Evolutionary conservation across 495 filamentous ascomycete genomes (phyloP).

Genomic region (Penicillium parvum): DNA sequence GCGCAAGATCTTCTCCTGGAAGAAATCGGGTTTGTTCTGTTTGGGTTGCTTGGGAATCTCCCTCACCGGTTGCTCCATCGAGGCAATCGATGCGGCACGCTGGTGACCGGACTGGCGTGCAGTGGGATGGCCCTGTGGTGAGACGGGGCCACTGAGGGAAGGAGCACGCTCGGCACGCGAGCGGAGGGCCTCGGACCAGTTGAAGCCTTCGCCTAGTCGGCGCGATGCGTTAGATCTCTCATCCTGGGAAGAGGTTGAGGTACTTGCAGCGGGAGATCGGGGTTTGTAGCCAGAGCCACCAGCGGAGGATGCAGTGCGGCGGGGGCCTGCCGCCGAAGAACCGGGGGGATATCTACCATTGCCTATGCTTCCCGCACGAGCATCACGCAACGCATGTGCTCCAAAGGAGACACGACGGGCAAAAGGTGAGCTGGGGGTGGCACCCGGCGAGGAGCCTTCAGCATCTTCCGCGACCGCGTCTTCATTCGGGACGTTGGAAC

Average conservation of each 20-base stretch:
- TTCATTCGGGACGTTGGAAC: slow-evolving; percentile 72
- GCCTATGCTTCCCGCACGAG: slow-evolving; percentile 46
- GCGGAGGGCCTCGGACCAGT: slow-evolving; percentile 92
- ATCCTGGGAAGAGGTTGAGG: slow-evolving; percentile 33
- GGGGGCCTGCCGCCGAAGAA: slow-evolving; percentile 21
- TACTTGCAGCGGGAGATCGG: slow-evolving; percentile 35
- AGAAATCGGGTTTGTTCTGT: slow-evolving; percentile 75
- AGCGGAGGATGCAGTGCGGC: slow-evolving; percentile 18
- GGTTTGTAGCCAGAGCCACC: neutral
- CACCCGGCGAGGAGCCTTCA: slow-evolving; percentile 46
- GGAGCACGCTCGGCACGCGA: slow-evolving; percentile 80
- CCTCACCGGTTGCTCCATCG: slow-evolving; percentile 62
- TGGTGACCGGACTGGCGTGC: slow-evolving; percentile 37
- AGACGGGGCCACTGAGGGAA: slow-evolving; percentile 48
- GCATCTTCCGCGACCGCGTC: slow-evolving; percentile 85
- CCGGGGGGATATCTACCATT: slow-evolving; percentile 45
- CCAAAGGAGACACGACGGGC: slow-evolving; percentile 87
- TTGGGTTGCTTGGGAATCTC: slow-evolving; percentile 65
- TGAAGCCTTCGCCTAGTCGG: slow-evolving; percentile 83
- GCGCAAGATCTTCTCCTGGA: slow-evolving; percentile 94
- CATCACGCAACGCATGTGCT: slow-evolving; percentile 74
- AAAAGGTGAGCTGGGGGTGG: slow-evolving; percentile 67
- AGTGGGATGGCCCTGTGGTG: slow-evolving; percentile 20
- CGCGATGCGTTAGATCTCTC: slow-evolving; percentile 45
- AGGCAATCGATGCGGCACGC: slow-evolving; percentile 59